Percentiles rank a stretch among this genome's conserved stretches.
phyloP scores from a whole-genome alignment of 768 basidiomycete species.

The Hypholoma sublateritium region DNA sequence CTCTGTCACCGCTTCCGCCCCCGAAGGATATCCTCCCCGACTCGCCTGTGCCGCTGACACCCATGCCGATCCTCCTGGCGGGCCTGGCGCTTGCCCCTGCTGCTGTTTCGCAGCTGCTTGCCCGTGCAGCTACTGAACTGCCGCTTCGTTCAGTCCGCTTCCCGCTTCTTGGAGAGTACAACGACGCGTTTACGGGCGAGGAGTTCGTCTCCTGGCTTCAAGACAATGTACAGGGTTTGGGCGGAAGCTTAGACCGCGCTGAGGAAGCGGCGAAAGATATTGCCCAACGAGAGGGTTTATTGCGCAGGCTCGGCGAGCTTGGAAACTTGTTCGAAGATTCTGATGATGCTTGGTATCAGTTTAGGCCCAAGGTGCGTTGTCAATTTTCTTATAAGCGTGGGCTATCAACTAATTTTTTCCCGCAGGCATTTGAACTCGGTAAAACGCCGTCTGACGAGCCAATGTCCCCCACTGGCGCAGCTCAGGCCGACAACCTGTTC shows the following conservation, averaged over 20 bases:
- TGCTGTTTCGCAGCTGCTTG: conserved; percentile 67
- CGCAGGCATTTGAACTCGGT: conserved; percentile 62
- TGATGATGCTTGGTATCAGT: conserved; percentile 83
- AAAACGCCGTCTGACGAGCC: conserved; percentile 26
- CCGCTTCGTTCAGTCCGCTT: conserved; percentile 70
- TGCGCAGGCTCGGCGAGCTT: conserved; percentile 77
- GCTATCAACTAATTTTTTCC: background rate
- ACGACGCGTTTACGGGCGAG: conserved; percentile 85
- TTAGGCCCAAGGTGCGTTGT: conserved; percentile 66
- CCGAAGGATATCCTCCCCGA: conserved; percentile 37
- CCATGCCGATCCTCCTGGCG: conserved; percentile 67
- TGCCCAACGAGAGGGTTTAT: conserved; percentile 57
- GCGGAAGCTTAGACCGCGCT: conserved; percentile 74
- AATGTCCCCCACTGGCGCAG: conserved; percentile 20
- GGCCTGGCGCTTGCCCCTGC: conserved; percentile 68
- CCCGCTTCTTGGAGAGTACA: conserved; percentile 81
- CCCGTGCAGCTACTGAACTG: conserved; percentile 71
- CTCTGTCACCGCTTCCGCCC: conserved; percentile 61
- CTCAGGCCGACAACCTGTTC: conserved; percentile 51
- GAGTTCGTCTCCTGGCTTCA: conserved; percentile 87
- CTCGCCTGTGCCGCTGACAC: conserved; percentile 31
- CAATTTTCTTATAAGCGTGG: background rate
- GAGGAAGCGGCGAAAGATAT: conserved; percentile 71
- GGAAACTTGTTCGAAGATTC: conserved; percentile 80
- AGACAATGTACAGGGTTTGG: conserved; percentile 74